These are phyloP conservation scores for Aspergillus carlsbadensis DNA, from an alignment of 495 filamentous ascomycete species.

Conservation along the genomic window DNA sequence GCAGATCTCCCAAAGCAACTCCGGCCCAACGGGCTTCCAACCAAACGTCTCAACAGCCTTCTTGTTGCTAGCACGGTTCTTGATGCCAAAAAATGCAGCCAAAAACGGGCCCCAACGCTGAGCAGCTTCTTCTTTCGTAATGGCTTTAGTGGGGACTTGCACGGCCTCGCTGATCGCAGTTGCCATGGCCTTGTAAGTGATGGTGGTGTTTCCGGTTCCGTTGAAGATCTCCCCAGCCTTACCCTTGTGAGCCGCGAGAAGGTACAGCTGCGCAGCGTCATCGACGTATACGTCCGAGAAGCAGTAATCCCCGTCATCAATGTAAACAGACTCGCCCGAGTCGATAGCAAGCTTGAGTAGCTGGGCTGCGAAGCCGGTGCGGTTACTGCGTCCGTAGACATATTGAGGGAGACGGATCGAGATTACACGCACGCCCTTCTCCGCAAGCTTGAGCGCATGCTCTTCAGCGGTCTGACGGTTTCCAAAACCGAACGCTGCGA, in stretches of 20 bases:
- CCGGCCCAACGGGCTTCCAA: conserved; percentile 33
- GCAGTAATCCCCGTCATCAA: conserved; percentile 42
- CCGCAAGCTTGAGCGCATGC: conserved; percentile 22
- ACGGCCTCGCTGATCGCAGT: conserved; percentile 34
- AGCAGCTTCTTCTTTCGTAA: conserved; percentile 28
- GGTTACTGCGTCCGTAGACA: conserved; percentile 39
- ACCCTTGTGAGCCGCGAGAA: conserved; percentile 44
- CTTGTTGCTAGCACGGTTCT: conserved; percentile 40
- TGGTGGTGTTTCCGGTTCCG: conserved; percentile 39
- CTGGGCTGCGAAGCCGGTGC: conserved; percentile 30
- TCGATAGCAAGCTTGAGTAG: conserved; percentile 30
- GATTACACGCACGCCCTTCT: conserved; percentile 32
- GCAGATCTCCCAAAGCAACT: conserved; percentile 38
- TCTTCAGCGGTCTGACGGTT: conserved; percentile 32
- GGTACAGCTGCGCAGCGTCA: conserved; percentile 42
- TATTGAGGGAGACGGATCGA: conserved; percentile 44
- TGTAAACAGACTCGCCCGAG: conserved; percentile 36
- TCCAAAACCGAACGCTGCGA: conserved; percentile 7
- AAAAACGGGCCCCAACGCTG: conserved; percentile 34
- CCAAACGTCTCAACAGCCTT: conserved; percentile 41
- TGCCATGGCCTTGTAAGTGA: conserved; percentile 40
- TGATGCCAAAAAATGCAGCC: conserved; percentile 18
- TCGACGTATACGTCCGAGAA: conserved; percentile 41
- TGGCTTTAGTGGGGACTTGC: conserved; percentile 29
- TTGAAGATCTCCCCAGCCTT: conserved; percentile 38